Evolutionary conservation across 2,329 filamentous ascomycete genomes (phyloP).

Genomic region (Xylaria multiplex): DNA sequence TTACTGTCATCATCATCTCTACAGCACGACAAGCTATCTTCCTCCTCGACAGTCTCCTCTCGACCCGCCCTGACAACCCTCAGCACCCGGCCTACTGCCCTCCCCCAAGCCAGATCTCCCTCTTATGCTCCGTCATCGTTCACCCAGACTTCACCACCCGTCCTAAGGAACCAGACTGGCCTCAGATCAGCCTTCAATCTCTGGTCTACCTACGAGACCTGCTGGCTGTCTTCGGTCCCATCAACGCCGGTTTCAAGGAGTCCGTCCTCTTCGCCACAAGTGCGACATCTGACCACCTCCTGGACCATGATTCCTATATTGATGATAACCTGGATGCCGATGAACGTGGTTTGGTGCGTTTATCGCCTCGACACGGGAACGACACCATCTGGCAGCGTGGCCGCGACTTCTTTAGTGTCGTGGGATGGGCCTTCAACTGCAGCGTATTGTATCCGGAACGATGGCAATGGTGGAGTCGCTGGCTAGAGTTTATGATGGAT

Average conservation of each 20-base stretch:
- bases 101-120: conserved; percentile 75
- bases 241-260: conserved; percentile 73
- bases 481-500: conserved; percentile 83
- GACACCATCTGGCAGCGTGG: conserved; percentile 78
- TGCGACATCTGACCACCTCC: conserved; percentile 48
- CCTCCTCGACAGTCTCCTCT: conserved; percentile 72
- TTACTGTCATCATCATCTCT: neutral
- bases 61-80: conserved; percentile 54
- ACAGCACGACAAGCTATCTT: conserved; percentile 66
- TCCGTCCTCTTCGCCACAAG: conserved; percentile 74
- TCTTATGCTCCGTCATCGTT: conserved; percentile 83
- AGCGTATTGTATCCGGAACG: conserved; percentile 75
- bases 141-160: conserved; percentile 84
- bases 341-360: conserved; percentile 60
- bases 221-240: conserved; percentile 71
- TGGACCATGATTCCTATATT: conserved; percentile 60
- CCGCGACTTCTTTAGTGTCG: conserved; percentile 86
- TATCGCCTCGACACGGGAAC: conserved; percentile 70
- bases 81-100: conserved; percentile 68
- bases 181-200: conserved; percentile 72
- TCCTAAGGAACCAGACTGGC: conserved; percentile 67
- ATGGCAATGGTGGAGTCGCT: conserved; percentile 84
- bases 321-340: conserved; percentile 62
- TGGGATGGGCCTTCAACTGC: conserved; percentile 95
- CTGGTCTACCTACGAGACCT: conserved; percentile 76